Conservation (phyloP, 306 rosid species). For the Lathyrus sativus region DNA sequence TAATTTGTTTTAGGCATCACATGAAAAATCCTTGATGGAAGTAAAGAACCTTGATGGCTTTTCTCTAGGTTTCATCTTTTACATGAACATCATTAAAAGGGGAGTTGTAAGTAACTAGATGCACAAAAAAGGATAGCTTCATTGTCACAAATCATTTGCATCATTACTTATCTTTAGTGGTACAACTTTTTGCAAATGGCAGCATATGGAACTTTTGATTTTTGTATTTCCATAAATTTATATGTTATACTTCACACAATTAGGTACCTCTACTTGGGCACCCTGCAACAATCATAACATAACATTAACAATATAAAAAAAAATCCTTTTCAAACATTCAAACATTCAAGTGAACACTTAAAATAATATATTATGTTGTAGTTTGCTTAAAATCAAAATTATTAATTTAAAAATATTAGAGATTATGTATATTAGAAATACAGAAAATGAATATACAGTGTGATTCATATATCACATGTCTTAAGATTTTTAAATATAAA, state of each 20-base stretch:
- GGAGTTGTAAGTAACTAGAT: constrained; percentile 3
- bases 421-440: constrained; percentile 1
- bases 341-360: too few species aligned
- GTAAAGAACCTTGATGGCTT: neutral
- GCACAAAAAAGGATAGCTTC: neutral
- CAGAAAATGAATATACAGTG: too few species aligned
- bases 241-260: constrained; percentile 18
- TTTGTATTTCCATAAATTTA: constrained; percentile 20
- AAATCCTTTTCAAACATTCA: too few species aligned
- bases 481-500: too few species aligned
- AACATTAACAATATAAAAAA: too few species aligned
- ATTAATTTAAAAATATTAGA: neutral
- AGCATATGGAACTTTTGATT: constrained; percentile 30
- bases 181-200: constrained; percentile 36
- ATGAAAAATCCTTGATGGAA: neutral
- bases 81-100: constrained; percentile 28
- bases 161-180: constrained; percentile 7
- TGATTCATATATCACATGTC: too few species aligned
- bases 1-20: too few species aligned
- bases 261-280: constrained; percentile 26
- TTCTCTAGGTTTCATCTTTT: constrained; percentile 28
- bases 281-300: constrained; percentile 28
- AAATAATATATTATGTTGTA: neutral
- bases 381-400: neutral
- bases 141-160: constrained; percentile 41